Percentiles rank a stretch among this genome's conserved stretches.
Evolutionary conservation across 805 yeast species (phyloP).

Genomic region (Candida vaughaniae): DNA sequence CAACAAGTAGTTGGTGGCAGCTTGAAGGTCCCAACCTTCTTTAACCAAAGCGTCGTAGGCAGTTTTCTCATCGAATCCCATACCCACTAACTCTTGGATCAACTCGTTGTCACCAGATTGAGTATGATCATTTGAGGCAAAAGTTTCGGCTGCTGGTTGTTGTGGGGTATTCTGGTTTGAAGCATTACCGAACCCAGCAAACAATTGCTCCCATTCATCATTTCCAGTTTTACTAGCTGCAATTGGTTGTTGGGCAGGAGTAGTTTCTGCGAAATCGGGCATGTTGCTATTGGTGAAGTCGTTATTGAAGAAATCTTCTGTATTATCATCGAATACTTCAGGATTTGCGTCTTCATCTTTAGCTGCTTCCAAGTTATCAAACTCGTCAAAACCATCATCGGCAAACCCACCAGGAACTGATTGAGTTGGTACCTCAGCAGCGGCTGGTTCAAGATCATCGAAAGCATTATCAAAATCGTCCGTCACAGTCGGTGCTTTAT

Average conservation of each 20-base stretch:
- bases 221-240: slow-evolving; percentile 31
- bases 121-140: slow-evolving; percentile 4
- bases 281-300: slow-evolving; percentile 29
- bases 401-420: slow-evolving; percentile 1
- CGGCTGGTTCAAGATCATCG: slow-evolving; percentile 28
- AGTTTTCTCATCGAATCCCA: slow-evolving; percentile 77
- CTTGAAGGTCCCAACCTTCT: slow-evolving; percentile 73
- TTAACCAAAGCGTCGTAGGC: slow-evolving; percentile 67
- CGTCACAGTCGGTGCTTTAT: neutral
- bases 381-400: slow-evolving; percentile 38
- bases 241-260: slow-evolving; percentile 24
- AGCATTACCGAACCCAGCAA: slow-evolving; percentile 78
- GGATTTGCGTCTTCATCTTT: slow-evolving; percentile 28
- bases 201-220: slow-evolving; percentile 93
- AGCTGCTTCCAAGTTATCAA: slow-evolving; percentile 38
- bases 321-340: slow-evolving; percentile 18
- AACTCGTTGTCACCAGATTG: slow-evolving; percentile 35
- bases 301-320: slow-evolving; percentile 21
- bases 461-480: slow-evolving; percentile 37
- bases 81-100: slow-evolving; percentile 75
- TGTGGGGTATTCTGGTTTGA: slow-evolving; percentile 17
- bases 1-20: slow-evolving; percentile 82
- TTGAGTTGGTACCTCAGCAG: slow-evolving; percentile 6
- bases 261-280: slow-evolving; percentile 31
- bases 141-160: slow-evolving; percentile 1